Evolutionary conservation across 2,329 filamentous ascomycete species (phyloP), one percentile per base, ranked within the genome.

Genomic region (Ceratocystis destructans): DNA sequence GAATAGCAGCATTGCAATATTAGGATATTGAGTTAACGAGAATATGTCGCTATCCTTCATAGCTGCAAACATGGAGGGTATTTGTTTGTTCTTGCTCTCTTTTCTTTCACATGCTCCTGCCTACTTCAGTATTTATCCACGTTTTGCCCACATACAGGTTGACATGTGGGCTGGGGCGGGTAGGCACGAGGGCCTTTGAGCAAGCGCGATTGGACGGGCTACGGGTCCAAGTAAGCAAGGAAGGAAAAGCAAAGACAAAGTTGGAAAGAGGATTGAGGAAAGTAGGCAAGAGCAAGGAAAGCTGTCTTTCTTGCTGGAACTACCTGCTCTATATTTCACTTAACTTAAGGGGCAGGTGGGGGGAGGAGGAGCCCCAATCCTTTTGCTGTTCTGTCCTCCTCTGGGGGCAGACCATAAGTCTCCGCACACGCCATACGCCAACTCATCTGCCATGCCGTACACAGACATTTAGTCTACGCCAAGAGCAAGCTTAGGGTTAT

Each of bases 141-240:
- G 28, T 31, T 17, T 28, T 28, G 53, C 20, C 22, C 22, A 22
- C 46, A 48, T 41, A 22, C 2, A 15, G 10, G 28, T 63, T 63
- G 61, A 50, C 41, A 33, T 48, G 46, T 63, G 61, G 44, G 28
- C 7, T 31, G 28, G 31, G 48, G 10, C 22, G 17, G 48, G 20
- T 31, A 59, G 28, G 12, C 61, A 63, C 61, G 61, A 63, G 61
- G 61, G 41, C 46, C 25, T 25, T 33, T 12, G 10, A 33, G 17
- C 20, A 46, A 63, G 61, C 22, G 61, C 37, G 44, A 63, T 63
- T 63, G 61, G 61, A 63, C 44, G 61, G 61, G 48, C 44, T n/a
- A 15, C 55, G n/a, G 55, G 7, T 15, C 37, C 10, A 41, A 8
- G 20, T 8, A n/a, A 31, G 28, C 31, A 33, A 31, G 48, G n/a